Evolutionary conservation across 768 basidiomycete genomes (phyloP).

Genomic region (Botryobasidium botryosum): DNA sequence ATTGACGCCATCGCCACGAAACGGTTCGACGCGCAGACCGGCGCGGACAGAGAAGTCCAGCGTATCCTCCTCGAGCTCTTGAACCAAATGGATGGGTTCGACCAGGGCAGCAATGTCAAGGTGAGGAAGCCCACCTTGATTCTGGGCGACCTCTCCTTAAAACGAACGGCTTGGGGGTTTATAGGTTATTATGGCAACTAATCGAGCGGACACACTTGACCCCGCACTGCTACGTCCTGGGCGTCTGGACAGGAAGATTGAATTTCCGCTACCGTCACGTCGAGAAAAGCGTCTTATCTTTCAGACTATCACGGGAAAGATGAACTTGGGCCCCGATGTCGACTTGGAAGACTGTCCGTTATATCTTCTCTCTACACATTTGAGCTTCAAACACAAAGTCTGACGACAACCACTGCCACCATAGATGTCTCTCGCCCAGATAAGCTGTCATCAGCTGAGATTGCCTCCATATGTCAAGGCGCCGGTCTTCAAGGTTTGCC

Average conservation of each 20-base stretch:
- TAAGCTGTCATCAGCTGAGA: constrained; percentile 87
- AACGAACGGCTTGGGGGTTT: constrained; percentile 4
- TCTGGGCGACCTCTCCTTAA: neutral
- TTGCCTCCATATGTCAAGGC: constrained; percentile 87
- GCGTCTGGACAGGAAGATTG: constrained; percentile 95
- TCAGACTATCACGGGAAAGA: constrained; percentile 92
- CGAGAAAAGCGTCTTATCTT: constrained; percentile 94
- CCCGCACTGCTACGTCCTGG: constrained; percentile 95
- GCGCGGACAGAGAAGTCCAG: constrained; percentile 97
- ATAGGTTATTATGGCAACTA: constrained; percentile 99
- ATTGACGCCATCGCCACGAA: constrained; percentile 99
- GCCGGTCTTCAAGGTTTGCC: constrained; percentile 82
- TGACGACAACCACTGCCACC: neutral
- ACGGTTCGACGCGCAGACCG: constrained; percentile 98
- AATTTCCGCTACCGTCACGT: constrained; percentile 88
- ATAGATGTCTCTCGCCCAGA: constrained; percentile 94
- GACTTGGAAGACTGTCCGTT: constrained; percentile 92
- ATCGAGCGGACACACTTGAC: constrained; percentile 94
- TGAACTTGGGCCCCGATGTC: constrained; percentile 96
- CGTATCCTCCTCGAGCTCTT: constrained; percentile 91
- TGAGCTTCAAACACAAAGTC: too few relatives aligned
- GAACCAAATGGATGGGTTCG: constrained; percentile 99
- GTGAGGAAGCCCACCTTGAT: constrained; percentile 24
- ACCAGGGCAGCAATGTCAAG: constrained; percentile 97
- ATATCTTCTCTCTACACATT: neutral